Conservation (phyloP, 352 stramenopile species). For the Phytophthora cactorum region DNA sequence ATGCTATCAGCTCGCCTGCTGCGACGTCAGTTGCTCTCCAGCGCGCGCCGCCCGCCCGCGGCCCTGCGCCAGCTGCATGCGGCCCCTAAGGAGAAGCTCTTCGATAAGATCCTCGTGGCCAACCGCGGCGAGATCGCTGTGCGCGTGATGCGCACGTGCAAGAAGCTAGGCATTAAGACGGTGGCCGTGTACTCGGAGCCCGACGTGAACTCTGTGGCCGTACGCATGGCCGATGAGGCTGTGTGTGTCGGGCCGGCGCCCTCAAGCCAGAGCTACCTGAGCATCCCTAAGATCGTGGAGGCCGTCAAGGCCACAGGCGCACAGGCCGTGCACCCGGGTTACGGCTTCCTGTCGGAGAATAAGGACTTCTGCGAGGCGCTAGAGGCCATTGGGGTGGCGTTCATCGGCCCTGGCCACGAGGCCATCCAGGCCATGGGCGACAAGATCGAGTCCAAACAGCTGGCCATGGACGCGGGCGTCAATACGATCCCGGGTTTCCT, state of each 20-base stretch:
- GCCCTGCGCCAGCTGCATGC: conserved; percentile 16
- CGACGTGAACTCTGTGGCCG: conserved; percentile 86
- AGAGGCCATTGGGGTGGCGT: conserved; percentile 82
- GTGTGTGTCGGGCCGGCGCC: conserved; percentile 72
- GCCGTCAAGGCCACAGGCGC: conserved; percentile 89
- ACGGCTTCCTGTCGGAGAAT: conserved; percentile 97
- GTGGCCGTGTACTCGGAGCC: conserved; percentile 95
- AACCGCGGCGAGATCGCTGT: conserved; percentile 95
- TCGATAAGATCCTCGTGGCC: conserved; percentile 93
- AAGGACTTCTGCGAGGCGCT: conserved; percentile 87
- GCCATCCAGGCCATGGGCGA: conserved; percentile 94
- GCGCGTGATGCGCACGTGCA: conserved; percentile 92
- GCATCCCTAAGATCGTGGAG: conserved; percentile 91
- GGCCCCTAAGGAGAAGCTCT: conserved; percentile 61
- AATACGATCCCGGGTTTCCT: conserved; percentile 96
- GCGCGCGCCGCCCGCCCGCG: background rate
- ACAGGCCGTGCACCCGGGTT: conserved; percentile 94
- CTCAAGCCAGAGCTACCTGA: conserved; percentile 90
- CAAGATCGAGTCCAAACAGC: conserved; percentile 96
- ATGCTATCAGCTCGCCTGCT: conserved; percentile 39
- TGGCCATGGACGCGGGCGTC: conserved; percentile 92
- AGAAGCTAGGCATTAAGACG: conserved; percentile 91
- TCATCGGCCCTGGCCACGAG: conserved; percentile 86
- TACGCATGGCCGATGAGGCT: conserved; percentile 87
- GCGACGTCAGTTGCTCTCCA: conserved; percentile 12